Percentiles rank a stretch among this genome's conserved stretches.
phyloP scores from a whole-genome alignment of 2,329 filamentous ascomycete species.

The Ophiostoma novo-ulmi region DNA sequence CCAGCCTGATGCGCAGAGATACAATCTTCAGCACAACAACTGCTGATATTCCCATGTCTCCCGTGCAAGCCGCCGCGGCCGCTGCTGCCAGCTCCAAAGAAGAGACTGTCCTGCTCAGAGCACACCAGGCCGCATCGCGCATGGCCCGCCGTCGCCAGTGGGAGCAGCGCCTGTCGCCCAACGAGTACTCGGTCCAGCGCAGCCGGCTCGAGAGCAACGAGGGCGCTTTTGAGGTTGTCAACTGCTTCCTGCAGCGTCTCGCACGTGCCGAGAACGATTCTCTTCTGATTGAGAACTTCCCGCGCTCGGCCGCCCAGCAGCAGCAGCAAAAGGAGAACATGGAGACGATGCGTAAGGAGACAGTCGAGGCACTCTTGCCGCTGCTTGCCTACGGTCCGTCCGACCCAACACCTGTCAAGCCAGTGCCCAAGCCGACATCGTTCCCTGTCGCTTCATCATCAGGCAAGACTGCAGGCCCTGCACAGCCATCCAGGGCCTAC shows the following conservation, averaged over 20 bases:
- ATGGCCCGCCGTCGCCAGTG: constrained; percentile 23
- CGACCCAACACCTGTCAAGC: constrained; percentile 1
- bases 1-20: constrained; percentile 12
- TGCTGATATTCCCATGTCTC: not conserved
- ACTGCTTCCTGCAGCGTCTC: constrained; percentile 23
- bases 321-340: constrained; percentile 12
- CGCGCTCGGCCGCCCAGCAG: constrained; percentile 20
- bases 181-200: constrained; percentile 2
- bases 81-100: not conserved
- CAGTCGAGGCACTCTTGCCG: constrained; percentile 24
- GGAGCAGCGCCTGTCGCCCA: constrained; percentile 10
- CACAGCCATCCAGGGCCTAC: not conserved
- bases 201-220: constrained; percentile 21
- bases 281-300: constrained; percentile 20
- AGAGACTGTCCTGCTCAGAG: constrained; percentile 16
- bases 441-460: not conserved
- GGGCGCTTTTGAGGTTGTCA: constrained; percentile 24
- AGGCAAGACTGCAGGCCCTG: not conserved
- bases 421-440: not conserved
- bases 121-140: constrained; percentile 21
- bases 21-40: not conserved
- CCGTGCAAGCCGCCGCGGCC: not conserved
- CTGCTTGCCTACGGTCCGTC: constrained; percentile 23
- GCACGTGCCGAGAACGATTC: constrained; percentile 26
- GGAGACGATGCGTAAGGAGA: constrained; percentile 23